A percentile compares a stretch with the other conserved stretches of the same genome.
These are phyloP conservation scores for Fagus sylvatica DNA, from an alignment of 306 rosid genomes.

Conservation along the genomic window DNA sequence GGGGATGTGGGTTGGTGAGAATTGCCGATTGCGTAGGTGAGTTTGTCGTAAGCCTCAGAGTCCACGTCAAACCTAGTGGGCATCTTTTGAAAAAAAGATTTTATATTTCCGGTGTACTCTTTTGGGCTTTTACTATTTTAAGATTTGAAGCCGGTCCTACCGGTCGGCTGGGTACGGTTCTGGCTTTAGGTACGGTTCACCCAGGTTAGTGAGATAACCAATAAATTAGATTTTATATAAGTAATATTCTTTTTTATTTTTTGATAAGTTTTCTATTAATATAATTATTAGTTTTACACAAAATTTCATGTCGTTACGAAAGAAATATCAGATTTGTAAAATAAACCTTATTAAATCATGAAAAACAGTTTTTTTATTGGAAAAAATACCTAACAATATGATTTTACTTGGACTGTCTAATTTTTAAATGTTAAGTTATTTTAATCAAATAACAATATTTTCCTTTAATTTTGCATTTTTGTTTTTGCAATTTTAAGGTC, in stretches of 20 bases:
- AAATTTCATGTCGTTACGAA: no score
- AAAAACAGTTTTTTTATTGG: no score
- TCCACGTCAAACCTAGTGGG: conserved; percentile 15
- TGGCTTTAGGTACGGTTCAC: neutral
- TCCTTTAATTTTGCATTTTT: no score
- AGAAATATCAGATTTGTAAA: no score
- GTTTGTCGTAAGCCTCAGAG: conserved; percentile 18
- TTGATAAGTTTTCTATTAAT: no score
- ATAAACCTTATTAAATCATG: no score
- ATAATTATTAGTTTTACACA: no score
- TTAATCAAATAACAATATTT: no score
- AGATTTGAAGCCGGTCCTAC: neutral
- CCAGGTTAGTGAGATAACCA: neutral
- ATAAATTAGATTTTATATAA: neutral
- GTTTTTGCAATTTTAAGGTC: no score
- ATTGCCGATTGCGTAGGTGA: conserved; percentile 12
- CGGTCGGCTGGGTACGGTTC: neutral
- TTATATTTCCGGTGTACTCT: neutral
- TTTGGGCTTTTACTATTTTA: neutral
- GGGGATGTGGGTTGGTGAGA: neutral
- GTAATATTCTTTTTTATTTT: neutral
- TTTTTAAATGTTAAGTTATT: no score
- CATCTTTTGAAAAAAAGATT: neutral
- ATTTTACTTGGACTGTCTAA: no score
- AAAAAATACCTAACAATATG: no score